A percentile compares a stretch with the other conserved stretches of the same genome.
phyloP scores from a whole-genome alignment of 352 stramenopile genomes.

The Peronospora tabacina region DNA sequence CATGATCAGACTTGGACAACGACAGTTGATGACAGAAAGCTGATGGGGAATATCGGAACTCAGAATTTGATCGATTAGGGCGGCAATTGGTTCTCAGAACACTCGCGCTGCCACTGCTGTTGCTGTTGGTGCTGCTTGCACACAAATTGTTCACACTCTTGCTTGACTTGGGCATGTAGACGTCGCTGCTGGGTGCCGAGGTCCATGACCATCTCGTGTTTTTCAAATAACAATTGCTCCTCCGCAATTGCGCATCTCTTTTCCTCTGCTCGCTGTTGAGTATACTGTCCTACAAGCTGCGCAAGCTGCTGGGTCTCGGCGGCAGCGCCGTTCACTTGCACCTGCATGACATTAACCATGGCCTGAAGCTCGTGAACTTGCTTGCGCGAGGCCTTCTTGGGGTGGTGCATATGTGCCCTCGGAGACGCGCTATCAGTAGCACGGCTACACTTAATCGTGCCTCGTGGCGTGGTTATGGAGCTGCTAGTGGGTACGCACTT shows the following conservation, averaged over 20 bases:
- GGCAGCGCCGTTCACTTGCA: slow-evolving; percentile 21
- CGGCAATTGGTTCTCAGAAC: background rate
- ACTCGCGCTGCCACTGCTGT: slow-evolving; percentile 1
- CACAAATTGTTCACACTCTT: slow-evolving; percentile 15
- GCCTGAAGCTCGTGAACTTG: slow-evolving; percentile 28
- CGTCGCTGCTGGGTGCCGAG: slow-evolving; percentile 16
- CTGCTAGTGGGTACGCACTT: slow-evolving; percentile 1
- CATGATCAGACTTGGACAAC: background rate
- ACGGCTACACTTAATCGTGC: slow-evolving; percentile 2
- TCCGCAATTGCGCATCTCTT: slow-evolving; percentile 6
- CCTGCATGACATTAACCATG: slow-evolving; percentile 28
- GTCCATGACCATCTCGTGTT: slow-evolving; percentile 21
- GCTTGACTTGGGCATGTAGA: slow-evolving; percentile 11
- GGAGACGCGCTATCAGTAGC: slow-evolving; percentile 1
- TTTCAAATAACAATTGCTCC: slow-evolving; percentile 6
- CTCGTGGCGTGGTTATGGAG: slow-evolving; percentile 2
- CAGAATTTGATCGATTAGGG: slow-evolving; percentile 1
- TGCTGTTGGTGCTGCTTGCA: slow-evolving; percentile 10
- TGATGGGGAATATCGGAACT: background rate
- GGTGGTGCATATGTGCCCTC: slow-evolving; percentile 13
- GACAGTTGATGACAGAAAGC: slow-evolving; percentile 1
- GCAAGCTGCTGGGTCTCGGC: slow-evolving; percentile 27
- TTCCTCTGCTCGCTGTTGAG: slow-evolving; percentile 13
- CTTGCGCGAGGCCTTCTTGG: slow-evolving; percentile 26
- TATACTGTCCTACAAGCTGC: slow-evolving; percentile 24